Base-by-base conservation (phyloP, 371 early-diverging fungal species). In the Nematocida sp. region DNA sequence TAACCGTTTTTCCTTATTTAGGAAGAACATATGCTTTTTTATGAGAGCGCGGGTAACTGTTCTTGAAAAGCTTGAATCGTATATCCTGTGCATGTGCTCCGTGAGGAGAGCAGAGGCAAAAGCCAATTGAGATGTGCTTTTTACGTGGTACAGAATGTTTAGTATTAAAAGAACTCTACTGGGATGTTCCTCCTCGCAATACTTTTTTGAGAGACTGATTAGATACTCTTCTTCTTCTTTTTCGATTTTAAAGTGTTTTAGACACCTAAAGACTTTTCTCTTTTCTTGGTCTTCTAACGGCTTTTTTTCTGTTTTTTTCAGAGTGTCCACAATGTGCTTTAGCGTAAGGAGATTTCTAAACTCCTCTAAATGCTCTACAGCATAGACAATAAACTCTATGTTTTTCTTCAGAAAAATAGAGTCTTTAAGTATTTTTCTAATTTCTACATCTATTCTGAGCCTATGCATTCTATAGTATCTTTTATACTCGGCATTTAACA, bases 81-180 rank as follows among this genome's bases (percentile, higher is more conserved):
- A 53, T n/a, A 26, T 67, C 55, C 18, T 40, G 47, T 16, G 48
- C 4, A 53, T 13, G 20, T 45, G 45, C 13, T 45, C 13, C 16
- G 30, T 26, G 5, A 71, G 51, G 2, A 71, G 39, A 23, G 75
- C 60, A 7, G 28, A 4, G 47, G 61, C 60, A 71, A 71, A 71
- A 1, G 32, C 75, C 33, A 71, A 32, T 28, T 55, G 56, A 26
- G 26, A 25, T 16, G 61, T 36, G 16, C 53, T 45, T 5, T 40
- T 26, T 4, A 51, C 39, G 20, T 45, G 18, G 51, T 71, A 71
- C 11, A 71, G 61, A 51, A 71, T 71, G 50, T 71, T 71, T n/a
- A 63, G 26, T 3, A 51, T 36, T 26, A 51, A 1, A 38, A 71
- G 9, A 0, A 60, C 59, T 30, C 49, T 59, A 36, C 9, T 23